Evolutionary conservation across 768 basidiomycete genomes (phyloP), one percentile per base, ranked within the genome.

Genomic region (Pulveroboletus ravenelii): DNA sequence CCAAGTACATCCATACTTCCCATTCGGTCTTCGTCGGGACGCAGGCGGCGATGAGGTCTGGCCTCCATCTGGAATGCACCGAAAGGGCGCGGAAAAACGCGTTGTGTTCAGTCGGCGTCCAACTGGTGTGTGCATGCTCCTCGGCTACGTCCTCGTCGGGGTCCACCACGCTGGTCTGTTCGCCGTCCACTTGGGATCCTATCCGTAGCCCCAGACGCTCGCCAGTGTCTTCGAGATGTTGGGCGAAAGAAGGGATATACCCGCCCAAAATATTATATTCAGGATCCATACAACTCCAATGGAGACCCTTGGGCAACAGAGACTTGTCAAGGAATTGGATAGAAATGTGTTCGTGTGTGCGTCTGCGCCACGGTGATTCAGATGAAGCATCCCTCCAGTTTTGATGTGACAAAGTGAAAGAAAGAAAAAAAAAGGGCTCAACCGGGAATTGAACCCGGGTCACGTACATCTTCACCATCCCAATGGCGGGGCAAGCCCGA

Each of bases 1-100:
- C 73, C 53, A 93, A 66, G 60, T 89, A 92, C 25, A 75, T 66
- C 52, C 78, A 80, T 17, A 93, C 84, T 51, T 93, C 87, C 44
- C 78, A 67, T 9, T 78, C 72, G 13, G 73, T 79, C 69, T 86
- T 89, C 18, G 84, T 82, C 51, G 73, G 73, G n/a, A 92, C 70
- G 43, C 77, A 77, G 6, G 70, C 73, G 0, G 88, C 81, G 44
- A 93, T 85, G 41, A 92, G 75, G 65, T 93, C 91, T 1, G 89
- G 86, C 18, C 88, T 71, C 38, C 86, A 74, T 23, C 86, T 77
- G 17, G 89, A 92, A 66, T 87, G 71, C 2, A 82, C 64, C 25
- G 76, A 67, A 18, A 93, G 65, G 0, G 78, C 84, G 63, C 80
- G 84, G 64, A 91, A 93, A 68, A 93, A 89, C 0, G 62, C 55